Evolutionary conservation across 2,329 filamentous ascomycete genomes (phyloP).

Genomic region (Cladosporium sp.): DNA sequence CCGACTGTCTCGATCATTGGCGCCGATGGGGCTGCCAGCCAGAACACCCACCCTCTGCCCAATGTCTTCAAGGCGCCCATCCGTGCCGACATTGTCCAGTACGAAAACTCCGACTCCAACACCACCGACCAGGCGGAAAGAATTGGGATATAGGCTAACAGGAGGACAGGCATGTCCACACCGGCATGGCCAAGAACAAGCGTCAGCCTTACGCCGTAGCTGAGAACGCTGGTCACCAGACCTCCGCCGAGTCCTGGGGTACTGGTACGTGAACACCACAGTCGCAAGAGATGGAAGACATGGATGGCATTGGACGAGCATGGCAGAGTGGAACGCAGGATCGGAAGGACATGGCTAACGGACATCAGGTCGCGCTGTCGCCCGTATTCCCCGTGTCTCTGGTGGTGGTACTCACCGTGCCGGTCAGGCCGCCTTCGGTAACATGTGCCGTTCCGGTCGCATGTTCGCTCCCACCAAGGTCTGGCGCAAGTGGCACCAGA

Average conservation of each 20-base stretch:
- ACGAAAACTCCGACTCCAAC: slow-evolving; percentile 46
- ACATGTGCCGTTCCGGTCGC: slow-evolving; percentile 99
- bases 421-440: slow-evolving; percentile 99
- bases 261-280: slow-evolving; percentile 64
- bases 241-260: slow-evolving; percentile 99
- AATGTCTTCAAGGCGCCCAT: slow-evolving; percentile 97
- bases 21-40: slow-evolving; percentile 90
- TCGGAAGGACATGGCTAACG: slow-evolving; percentile 27
- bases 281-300: slow-evolving; percentile 19
- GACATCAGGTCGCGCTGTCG: slow-evolving; percentile 84
- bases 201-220: slow-evolving; percentile 98
- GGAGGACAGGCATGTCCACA: slow-evolving; percentile 71
- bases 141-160: slow-evolving; percentile 29
- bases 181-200: slow-evolving; percentile 99
- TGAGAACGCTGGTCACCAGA: slow-evolving; percentile 99
- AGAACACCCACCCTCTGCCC: slow-evolving; percentile 87
- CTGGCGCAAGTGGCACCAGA: slow-evolving; percentile 99
- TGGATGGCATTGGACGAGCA: not conserved
- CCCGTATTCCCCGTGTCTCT: slow-evolving; percentile 99
- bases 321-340: slow-evolving; percentile 6
- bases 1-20: slow-evolving; percentile 97
- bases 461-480: slow-evolving; percentile 99
- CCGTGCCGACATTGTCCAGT: slow-evolving; percentile 98
- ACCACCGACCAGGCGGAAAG: slow-evolving; percentile 3
- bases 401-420: slow-evolving; percentile 99